Evolutionary conservation across 306 rosid genomes (phyloP).

Genomic region (Inga oerstediana): DNA sequence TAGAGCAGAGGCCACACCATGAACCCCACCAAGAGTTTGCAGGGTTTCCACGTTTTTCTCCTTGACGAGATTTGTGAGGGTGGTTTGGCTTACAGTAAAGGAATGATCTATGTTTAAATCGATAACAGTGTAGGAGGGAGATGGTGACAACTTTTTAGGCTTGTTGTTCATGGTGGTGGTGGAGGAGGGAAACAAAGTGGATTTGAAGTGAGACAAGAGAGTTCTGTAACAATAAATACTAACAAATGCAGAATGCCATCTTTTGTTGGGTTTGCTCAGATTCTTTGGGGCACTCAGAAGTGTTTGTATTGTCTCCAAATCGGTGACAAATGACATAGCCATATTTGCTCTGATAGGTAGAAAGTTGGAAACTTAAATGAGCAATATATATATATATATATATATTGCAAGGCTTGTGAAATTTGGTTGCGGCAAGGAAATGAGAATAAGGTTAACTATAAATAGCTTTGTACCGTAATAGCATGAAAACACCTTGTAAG

Average conservation of each 20-base stretch:
- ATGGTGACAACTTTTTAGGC: neutral
- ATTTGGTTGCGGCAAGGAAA: neutral
- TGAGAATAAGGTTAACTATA: too few species aligned
- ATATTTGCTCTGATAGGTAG: neutral
- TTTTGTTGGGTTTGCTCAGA: conserved; percentile 1
- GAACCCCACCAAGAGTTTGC: neutral
- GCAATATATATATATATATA: too few species aligned
- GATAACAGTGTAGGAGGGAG: conserved; percentile 19
- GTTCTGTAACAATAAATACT: conserved; percentile 41
- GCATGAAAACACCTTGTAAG: too few species aligned
- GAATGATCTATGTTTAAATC: neutral
- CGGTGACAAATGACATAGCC: neutral
- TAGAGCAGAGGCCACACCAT: neutral
- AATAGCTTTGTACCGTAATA: too few species aligned
- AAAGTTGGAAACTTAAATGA: too few species aligned
- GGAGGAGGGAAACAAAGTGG: neutral
- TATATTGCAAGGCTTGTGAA: too few species aligned
- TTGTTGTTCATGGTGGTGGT: neutral
- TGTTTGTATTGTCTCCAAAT: neutral
- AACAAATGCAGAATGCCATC: conserved; percentile 48
- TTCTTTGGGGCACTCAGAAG: neutral
- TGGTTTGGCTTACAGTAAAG: neutral
- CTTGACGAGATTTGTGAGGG: neutral
- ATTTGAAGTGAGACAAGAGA: conserved; percentile 5
- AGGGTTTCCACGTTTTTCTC: neutral